Evolutionary conservation across 2,329 filamentous ascomycete species (phyloP).

Genomic region (Teratosphaeria gauchensis): DNA sequence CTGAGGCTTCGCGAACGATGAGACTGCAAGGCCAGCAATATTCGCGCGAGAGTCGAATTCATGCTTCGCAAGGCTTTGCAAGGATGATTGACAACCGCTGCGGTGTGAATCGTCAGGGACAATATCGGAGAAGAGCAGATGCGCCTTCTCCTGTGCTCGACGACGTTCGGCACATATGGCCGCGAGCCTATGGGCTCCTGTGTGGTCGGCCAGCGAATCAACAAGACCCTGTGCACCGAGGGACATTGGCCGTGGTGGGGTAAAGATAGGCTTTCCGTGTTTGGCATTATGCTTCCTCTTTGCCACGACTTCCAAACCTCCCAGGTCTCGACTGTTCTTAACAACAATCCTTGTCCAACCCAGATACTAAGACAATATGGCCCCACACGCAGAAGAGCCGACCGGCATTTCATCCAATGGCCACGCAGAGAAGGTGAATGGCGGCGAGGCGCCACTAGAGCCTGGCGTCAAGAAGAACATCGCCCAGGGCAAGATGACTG

Average conservation of each 20-base stretch:
- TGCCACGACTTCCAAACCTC: neutral
- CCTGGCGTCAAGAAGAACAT: slow-evolving; percentile 24
- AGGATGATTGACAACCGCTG: too few species aligned
- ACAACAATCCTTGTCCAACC: neutral
- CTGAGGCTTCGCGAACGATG: too few species aligned
- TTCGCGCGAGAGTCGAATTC: too few species aligned
- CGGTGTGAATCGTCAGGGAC: too few species aligned
- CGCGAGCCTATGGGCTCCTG: neutral
- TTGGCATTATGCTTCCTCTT: neutral
- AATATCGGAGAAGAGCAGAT: neutral
- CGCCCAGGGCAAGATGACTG: slow-evolving; percentile 20
- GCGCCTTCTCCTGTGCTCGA: too few species aligned
- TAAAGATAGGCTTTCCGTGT: neutral
- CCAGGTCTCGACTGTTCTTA: neutral
- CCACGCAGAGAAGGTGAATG: slow-evolving; percentile 19
- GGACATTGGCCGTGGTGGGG: neutral
- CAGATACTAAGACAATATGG: slow-evolving; percentile 13
- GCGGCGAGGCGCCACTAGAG: slow-evolving; percentile 21
- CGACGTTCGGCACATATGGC: neutral
- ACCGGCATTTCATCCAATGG: slow-evolving; percentile 16
- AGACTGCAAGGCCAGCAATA: too few species aligned
- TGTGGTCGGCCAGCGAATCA: neutral
- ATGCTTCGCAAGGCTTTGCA: too few species aligned
- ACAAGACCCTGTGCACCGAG: neutral
- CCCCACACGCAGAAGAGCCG: slow-evolving; percentile 23